phyloP scores from a whole-genome alignment of 139 green algal genomes.

The Zygnema circumcarinatum region DNA sequence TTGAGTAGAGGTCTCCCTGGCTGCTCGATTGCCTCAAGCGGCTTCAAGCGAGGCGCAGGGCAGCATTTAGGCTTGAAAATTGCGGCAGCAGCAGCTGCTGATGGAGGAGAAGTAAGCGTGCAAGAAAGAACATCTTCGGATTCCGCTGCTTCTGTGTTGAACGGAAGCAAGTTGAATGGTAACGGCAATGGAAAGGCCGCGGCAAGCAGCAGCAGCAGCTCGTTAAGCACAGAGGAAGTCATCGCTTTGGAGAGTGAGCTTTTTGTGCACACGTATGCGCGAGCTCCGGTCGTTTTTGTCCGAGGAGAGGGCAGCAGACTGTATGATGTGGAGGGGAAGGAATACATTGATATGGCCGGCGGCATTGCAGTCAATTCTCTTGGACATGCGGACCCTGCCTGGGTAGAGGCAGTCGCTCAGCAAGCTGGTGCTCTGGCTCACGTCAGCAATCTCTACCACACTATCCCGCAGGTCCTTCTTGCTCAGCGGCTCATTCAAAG shows the following conservation, averaged over 20 bases:
- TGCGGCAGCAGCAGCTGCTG: background rate
- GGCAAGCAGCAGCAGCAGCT: background rate
- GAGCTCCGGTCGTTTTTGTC: slow-evolving; percentile 70
- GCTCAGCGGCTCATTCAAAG: slow-evolving; percentile 85
- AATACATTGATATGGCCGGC: slow-evolving; percentile 95
- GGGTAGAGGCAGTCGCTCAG: slow-evolving; percentile 80
- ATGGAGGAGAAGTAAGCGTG: background rate
- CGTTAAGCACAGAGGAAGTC: background rate
- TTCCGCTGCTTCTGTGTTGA: background rate
- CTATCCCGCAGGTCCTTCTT: slow-evolving; percentile 81
- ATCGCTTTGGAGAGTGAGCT: background rate
- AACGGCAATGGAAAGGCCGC: background rate
- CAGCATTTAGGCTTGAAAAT: too few species aligned
- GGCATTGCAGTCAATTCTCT: slow-evolving; percentile 98
- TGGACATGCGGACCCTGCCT: slow-evolving; percentile 85
- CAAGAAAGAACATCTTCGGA: background rate
- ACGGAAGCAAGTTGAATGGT: background rate
- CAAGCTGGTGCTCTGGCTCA: slow-evolving; percentile 85
- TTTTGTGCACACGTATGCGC: slow-evolving; percentile 60
- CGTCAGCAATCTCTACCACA: slow-evolving; percentile 97
- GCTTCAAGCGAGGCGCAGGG: too few species aligned
- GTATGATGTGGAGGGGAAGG: slow-evolving; percentile 78
- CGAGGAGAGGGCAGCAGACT: slow-evolving; percentile 81
- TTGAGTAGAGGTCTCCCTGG: too few species aligned
- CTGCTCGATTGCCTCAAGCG: too few species aligned